A percentile compares a stretch with the other conserved stretches of the same genome.
Conservation (phyloP, 805 yeast species). For the Wickerhamomyces strasburgensis region DNA sequence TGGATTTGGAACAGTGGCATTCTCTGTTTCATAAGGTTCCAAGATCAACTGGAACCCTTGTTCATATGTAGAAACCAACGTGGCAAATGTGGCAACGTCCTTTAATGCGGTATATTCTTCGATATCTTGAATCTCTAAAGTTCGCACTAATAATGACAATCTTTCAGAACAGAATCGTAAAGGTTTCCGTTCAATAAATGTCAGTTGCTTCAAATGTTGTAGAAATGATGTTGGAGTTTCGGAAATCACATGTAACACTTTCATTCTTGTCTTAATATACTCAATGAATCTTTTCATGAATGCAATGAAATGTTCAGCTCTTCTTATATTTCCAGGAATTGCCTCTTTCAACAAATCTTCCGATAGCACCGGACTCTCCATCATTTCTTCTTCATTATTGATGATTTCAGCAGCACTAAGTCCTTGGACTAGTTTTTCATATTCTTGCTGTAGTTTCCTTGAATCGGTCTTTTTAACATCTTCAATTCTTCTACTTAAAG, state of each 20-base stretch:
- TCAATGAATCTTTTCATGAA: slow-evolving; percentile 90
- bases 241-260: slow-evolving; percentile 93
- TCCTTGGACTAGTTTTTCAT: slow-evolving; percentile 86
- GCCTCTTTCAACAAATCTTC: slow-evolving; percentile 86
- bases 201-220: slow-evolving; percentile 87
- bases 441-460: slow-evolving; percentile 80
- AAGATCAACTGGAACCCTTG: slow-evolving; percentile 85
- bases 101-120: slow-evolving; percentile 92
- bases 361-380: slow-evolving; percentile 85
- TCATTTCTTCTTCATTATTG: slow-evolving; percentile 56
- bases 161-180: slow-evolving; percentile 89
- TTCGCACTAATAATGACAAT: slow-evolving; percentile 79
- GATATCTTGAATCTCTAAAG: slow-evolving; percentile 79
- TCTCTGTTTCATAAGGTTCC: slow-evolving; percentile 94
- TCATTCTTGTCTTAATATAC: slow-evolving; percentile 94
- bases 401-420: slow-evolving; percentile 74
- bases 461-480: slow-evolving; percentile 81
- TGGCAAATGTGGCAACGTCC: slow-evolving; percentile 95
- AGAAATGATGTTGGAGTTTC: slow-evolving; percentile 93
- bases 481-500: slow-evolving; percentile 75
- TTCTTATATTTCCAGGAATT: slow-evolving; percentile 92
- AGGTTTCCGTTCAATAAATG: slow-evolving; percentile 91
- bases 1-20: slow-evolving; percentile 94
- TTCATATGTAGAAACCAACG: slow-evolving; percentile 92
- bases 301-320: slow-evolving; percentile 96